Evolutionary conservation across 169 alveolate species (phyloP), one percentile per base, ranked within the genome.

Genomic region (Besnoitia besnoiti): DNA sequence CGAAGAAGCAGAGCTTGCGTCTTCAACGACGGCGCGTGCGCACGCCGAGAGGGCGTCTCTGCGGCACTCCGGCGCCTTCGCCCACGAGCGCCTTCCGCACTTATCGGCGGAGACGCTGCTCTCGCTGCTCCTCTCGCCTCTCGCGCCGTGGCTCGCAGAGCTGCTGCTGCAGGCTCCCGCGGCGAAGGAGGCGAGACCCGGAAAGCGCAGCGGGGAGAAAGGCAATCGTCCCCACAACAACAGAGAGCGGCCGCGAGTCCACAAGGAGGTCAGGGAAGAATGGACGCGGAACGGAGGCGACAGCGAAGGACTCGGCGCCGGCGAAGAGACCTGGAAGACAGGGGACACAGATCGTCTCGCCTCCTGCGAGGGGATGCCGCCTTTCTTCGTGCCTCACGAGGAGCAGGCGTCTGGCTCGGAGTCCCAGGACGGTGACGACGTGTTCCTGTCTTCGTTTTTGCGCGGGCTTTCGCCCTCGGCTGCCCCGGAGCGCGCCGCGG

Each of bases 21-120:
- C 7, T n/a, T 55, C 67, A n/a, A 21, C n/a, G 67, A 1, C 12
- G 67, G 3, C 5, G 67, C 67, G 4, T 5, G 12, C 30, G 67
- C 67, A 5, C 3, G 67, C 12, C 27, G 67, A 3, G 24, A n/a
- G 4, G 67, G 67, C 12, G 67, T 19, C 67, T 19, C 27, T 16
- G 7, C 67, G 30, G n/a, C n/a, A n/a, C n/a, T n/a, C n/a, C n/a
- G n/a, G n/a, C n/a, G n/a, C n/a, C n/a, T n/a, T n/a, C n/a, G n/a
- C n/a, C 2, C 46, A n/a, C 82, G 59, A 30, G 40, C 87, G 55
- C 14, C 87, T 77, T 21, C 87, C 87, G n/a, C 40, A 37, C 33
- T 5, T 77, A 30, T 77, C 87, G 3, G 61, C 87, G 8, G 87
- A 77, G 50, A 42, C 87, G 59, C 40, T 77, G 61, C 55, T 77